Evolutionary conservation across 2,329 filamentous ascomycete genomes (phyloP), one percentile per base, ranked within the genome.

Genomic region (Chrysoporthe deuterocubensis): DNA sequence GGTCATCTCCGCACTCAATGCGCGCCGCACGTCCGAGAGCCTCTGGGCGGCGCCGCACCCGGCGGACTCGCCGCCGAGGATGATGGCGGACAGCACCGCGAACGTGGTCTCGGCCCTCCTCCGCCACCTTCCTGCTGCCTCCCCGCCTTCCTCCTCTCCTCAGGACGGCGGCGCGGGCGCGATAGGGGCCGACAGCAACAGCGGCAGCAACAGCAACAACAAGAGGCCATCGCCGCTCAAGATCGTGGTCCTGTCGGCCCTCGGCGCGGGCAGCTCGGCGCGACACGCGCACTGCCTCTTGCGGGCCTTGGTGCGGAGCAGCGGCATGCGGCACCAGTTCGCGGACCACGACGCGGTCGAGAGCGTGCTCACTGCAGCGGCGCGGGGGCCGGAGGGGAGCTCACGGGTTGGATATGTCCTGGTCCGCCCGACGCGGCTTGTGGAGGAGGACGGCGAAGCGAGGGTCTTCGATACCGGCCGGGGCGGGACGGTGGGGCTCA

Each of bases 321-420:
- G 78, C 46, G 81, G 82, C 68, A 85, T 86, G 81, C 75, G 71
- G 26, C 75, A 80, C 42, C 81, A 81, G 59, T 79, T 81, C 40
- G 75, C 80, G 1, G 85, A 87, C 66, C 85, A 87, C 68, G 77
- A 81, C 61, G 74, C 76, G 43, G 79, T 85, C 46, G 83, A 85
- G 48, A 66, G 71, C 14, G 76, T 82, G 71, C 75, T 84, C 0
- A 78, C 78, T 3, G 56, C 59, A 14, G 65, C 70, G 73, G 62
- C 0, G 75, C 71, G 14, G 50, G 14, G 26, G 2, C 26, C 26
- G 26, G 26, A 26, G 26, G 26, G 26, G 26, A 2, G 26, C 26
- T 2, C 26, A 3, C 42, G 18, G 26, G 13, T 60, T 8, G 21
- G 11, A 0, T 67, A 44, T 14, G 59, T 69, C 54, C n/a, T 67